Evolutionary conservation across 2,329 filamentous ascomycete species (phyloP).

Genomic region (Didymella arachidicola): DNA sequence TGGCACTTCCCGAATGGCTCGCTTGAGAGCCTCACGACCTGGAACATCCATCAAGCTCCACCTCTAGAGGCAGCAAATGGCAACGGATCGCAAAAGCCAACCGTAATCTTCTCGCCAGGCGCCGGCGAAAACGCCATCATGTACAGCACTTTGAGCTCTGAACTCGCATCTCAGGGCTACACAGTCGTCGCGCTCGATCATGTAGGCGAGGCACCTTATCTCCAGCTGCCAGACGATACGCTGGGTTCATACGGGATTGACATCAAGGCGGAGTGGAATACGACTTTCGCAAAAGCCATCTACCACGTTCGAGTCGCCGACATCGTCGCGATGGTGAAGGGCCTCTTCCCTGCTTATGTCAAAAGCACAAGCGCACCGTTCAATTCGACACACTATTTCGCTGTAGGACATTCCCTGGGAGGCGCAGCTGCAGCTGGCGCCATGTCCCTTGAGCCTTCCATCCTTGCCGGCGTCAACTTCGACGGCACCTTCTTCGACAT

Average conservation of each 20-base stretch:
- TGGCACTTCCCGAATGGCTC: constrained; percentile 17
- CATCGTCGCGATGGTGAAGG: constrained; percentile 3
- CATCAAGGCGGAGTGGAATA: constrained; percentile 23
- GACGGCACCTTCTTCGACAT: constrained; percentile 30
- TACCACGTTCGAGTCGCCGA: constrained; percentile 32
- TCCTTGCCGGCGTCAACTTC: constrained; percentile 30
- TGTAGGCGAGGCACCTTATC: constrained; percentile 29
- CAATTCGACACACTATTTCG: constrained; percentile 26
- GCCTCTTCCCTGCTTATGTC: constrained; percentile 20
- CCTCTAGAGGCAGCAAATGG: constrained; percentile 7
- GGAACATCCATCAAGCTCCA: constrained; percentile 25
- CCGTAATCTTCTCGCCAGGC: constrained; percentile 32
- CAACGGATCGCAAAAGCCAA: constrained; percentile 14
- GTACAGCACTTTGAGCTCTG: constrained; percentile 13
- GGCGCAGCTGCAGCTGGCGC: constrained; percentile 28
- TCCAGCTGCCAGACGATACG: constrained; percentile 18
- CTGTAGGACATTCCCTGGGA: constrained; percentile 33
- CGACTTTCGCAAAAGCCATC: constrained; percentile 17
- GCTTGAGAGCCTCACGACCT: constrained; percentile 21
- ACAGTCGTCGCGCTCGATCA: constrained; percentile 30
- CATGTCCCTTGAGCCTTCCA: constrained; percentile 12
- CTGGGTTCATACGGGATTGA: constrained; percentile 24
- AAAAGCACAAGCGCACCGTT: constrained; percentile 16
- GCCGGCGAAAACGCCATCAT: constrained; percentile 25
- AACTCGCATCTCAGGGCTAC: constrained; percentile 13